Evolutionary conservation across 305 asterid species (phyloP).

Genomic region (Solanum hybrid): DNA sequence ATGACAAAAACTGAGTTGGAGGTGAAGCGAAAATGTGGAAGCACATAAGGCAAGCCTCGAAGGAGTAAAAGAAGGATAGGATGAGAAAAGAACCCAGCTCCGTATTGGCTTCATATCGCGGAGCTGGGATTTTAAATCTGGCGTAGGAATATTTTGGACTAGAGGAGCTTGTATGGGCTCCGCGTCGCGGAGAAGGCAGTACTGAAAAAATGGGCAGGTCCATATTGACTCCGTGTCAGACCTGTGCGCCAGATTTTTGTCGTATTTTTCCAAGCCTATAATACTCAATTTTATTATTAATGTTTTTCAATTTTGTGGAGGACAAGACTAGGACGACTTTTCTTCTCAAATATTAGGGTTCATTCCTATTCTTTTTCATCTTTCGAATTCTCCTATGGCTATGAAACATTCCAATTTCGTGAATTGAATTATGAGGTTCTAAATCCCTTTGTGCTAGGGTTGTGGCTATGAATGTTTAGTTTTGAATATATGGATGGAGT

Average conservation of each 20-base stretch:
- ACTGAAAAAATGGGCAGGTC: neutral
- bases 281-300: neutral
- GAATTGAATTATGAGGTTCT: no score
- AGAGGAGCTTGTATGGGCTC: neutral
- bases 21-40: neutral
- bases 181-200: neutral
- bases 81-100: neutral
- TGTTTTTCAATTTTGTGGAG: neutral
- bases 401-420: no score
- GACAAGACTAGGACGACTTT: neutral
- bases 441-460: no score
- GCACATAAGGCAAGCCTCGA: neutral
- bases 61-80: neutral
- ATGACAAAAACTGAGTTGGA: neutral
- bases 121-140: neutral
- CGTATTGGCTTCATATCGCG: neutral
- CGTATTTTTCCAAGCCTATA: neutral
- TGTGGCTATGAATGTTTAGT: no score
- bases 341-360: neutral
- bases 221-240: neutral
- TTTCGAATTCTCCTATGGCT: no score
- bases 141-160: neutral
- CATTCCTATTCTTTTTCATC: neutral
- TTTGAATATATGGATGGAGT: no score
- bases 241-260: neutral